Percentiles rank a stretch among this genome's conserved stretches.
phyloP scores from a whole-genome alignment of 805 yeast species.

The Kodamaea nitidulidarum region DNA sequence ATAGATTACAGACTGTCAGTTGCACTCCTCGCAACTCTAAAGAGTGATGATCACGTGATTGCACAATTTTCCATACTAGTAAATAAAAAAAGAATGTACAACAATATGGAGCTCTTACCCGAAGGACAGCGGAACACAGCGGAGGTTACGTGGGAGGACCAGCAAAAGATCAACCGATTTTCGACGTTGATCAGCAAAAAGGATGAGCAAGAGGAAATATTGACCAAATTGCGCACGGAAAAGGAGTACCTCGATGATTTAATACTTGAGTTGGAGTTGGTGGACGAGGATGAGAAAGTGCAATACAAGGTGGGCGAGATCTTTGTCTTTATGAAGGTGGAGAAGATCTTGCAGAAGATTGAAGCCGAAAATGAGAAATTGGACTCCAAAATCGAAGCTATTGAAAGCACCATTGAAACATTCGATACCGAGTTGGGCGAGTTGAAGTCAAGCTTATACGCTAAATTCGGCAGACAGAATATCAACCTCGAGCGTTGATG shows the following conservation, averaged over 20 bases:
- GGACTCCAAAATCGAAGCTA: slow-evolving; percentile 44
- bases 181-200: slow-evolving; percentile 75
- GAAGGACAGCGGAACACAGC: slow-evolving; percentile 51
- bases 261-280: slow-evolving; percentile 75
- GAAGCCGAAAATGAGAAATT: slow-evolving; percentile 58
- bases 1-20: too few species aligned
- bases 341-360: slow-evolving; percentile 61
- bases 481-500: slow-evolving; percentile 71
- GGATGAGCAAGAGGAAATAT: slow-evolving; percentile 50
- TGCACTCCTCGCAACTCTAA: too few species aligned
- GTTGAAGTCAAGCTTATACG: slow-evolving; percentile 73
- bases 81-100: background rate
- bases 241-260: slow-evolving; percentile 88
- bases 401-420: slow-evolving; percentile 46
- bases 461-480: slow-evolving; percentile 75
- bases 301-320: slow-evolving; percentile 80
- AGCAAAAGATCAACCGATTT: slow-evolving; percentile 82
- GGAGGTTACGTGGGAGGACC: slow-evolving; percentile 80
- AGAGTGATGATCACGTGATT: background rate
- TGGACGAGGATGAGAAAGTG: slow-evolving; percentile 68
- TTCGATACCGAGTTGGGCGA: slow-evolving; percentile 52
- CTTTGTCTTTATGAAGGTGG: slow-evolving; percentile 66
- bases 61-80: background rate
- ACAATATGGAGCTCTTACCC: slow-evolving; percentile 45
- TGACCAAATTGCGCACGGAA: slow-evolving; percentile 54